phyloP scores from a whole-genome alignment of 345 rosid species.

The Gossypium australe region DNA sequence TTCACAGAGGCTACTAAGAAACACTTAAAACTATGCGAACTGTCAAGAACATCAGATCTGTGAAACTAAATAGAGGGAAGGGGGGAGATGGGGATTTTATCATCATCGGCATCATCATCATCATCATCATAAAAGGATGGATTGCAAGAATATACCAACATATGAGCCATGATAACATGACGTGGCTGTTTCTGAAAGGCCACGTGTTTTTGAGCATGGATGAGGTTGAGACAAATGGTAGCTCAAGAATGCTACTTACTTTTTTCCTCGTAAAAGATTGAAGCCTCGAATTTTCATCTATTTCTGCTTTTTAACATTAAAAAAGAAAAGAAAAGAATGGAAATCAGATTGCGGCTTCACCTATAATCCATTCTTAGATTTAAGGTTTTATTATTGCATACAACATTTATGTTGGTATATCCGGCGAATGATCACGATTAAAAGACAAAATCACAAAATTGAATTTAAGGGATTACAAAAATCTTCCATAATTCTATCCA shows the following conservation, averaged over 20 bases:
- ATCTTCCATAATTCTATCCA: too few species aligned
- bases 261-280: not conserved
- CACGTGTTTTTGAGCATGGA: slow-evolving; percentile 34
- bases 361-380: too few species aligned
- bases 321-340: too few species aligned
- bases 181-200: slow-evolving; percentile 11
- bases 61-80: slow-evolving; percentile 2
- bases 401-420: too few species aligned
- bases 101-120: slow-evolving; percentile 15
- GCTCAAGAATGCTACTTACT: slow-evolving; percentile 22
- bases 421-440: too few species aligned
- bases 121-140: not conserved
- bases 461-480: too few species aligned
- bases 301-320: too few species aligned
- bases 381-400: too few species aligned
- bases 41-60: slow-evolving; percentile 26
- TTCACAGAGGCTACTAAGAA: not conserved
- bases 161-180: slow-evolving; percentile 2
- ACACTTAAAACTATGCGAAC: not conserved
- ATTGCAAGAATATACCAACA: not conserved
- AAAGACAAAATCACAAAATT: too few species aligned
- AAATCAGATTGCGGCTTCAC: too few species aligned
- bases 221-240: slow-evolving; percentile 26
- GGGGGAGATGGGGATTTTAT: not conserved
- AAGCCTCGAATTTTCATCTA: too few species aligned